Evolutionary conservation across 2,329 filamentous ascomycete species (phyloP).

Genomic region (Clarireedia paspali): DNA sequence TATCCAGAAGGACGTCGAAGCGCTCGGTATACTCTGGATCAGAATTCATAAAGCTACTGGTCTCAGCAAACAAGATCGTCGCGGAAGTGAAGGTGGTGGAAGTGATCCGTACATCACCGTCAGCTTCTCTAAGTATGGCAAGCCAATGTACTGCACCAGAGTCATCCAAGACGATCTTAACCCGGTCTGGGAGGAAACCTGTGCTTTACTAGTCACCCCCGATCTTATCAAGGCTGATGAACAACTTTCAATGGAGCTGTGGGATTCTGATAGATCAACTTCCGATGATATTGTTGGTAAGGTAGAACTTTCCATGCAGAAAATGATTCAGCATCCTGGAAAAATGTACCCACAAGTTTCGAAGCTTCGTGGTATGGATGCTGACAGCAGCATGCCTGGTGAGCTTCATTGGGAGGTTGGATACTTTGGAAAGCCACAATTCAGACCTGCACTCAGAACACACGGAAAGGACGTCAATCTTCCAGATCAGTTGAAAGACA

Average conservation of each 20-base stretch:
- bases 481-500: slow-evolving; percentile 64
- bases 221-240: slow-evolving; percentile 92
- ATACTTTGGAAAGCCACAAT: slow-evolving; percentile 85
- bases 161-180: slow-evolving; percentile 94
- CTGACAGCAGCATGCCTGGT: slow-evolving; percentile 82
- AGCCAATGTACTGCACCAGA: slow-evolving; percentile 95
- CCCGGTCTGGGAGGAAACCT: slow-evolving; percentile 83
- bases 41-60: slow-evolving; percentile 82
- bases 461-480: slow-evolving; percentile 77
- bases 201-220: slow-evolving; percentile 76
- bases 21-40: slow-evolving; percentile 85
- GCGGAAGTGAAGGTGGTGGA: slow-evolving; percentile 76
- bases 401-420: slow-evolving; percentile 95
- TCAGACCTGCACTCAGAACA: slow-evolving; percentile 75
- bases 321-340: slow-evolving; percentile 88
- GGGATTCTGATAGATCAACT: slow-evolving; percentile 89
- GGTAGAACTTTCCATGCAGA: slow-evolving; percentile 85
- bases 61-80: slow-evolving; percentile 82
- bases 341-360: slow-evolving; percentile 89
- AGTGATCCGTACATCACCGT: slow-evolving; percentile 95
- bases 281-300: slow-evolving; percentile 95
- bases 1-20: slow-evolving; percentile 80
- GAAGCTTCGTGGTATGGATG: slow-evolving; percentile 73
- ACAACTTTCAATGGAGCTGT: slow-evolving; percentile 85
- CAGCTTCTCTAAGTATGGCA: slow-evolving; percentile 91